Evolutionary conservation across 768 basidiomycete genomes (phyloP).

Genomic region (Suillus sp.): DNA sequence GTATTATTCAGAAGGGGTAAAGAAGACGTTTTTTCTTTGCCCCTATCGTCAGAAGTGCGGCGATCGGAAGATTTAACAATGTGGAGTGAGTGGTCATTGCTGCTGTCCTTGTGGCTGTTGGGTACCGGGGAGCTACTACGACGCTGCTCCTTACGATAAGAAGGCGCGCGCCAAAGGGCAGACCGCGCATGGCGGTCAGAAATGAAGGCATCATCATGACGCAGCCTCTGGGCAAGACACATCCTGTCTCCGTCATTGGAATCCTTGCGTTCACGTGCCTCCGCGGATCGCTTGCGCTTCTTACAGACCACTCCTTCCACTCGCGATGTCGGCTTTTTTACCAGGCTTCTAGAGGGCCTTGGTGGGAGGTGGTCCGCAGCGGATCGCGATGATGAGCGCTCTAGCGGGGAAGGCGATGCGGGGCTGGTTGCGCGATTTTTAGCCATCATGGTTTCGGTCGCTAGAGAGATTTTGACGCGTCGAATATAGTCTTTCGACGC

Average conservation of each 20-base stretch:
- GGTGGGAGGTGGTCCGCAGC: constrained; percentile 2
- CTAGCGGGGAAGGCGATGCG: background rate
- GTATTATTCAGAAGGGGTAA: background rate
- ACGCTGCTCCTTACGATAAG: constrained; percentile 2
- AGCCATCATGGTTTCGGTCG: background rate
- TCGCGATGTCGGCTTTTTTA: constrained; percentile 3
- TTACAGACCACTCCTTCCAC: constrained; percentile 6
- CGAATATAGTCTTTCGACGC: constrained; percentile 7
- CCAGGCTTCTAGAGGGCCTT: constrained; percentile 3
- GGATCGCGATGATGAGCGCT: constrained; percentile 6
- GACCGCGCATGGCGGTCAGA: background rate
- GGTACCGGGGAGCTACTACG: background rate
- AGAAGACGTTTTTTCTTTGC: background rate
- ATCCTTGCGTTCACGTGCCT: background rate
- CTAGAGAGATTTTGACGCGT: constrained; percentile 1
- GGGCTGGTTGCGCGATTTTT: background rate
- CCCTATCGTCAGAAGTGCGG: background rate
- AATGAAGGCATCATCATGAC: background rate
- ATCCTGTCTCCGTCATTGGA: constrained; percentile 7
- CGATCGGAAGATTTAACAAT: background rate
- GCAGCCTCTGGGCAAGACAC: constrained; percentile 6
- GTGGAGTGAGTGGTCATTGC: background rate
- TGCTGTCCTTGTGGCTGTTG: background rate
- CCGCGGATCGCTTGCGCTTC: constrained; percentile 9
- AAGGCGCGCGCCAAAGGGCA: background rate